phyloP scores from a whole-genome alignment of 2,329 filamentous ascomycete species.

The Lomentospora prolificans region DNA sequence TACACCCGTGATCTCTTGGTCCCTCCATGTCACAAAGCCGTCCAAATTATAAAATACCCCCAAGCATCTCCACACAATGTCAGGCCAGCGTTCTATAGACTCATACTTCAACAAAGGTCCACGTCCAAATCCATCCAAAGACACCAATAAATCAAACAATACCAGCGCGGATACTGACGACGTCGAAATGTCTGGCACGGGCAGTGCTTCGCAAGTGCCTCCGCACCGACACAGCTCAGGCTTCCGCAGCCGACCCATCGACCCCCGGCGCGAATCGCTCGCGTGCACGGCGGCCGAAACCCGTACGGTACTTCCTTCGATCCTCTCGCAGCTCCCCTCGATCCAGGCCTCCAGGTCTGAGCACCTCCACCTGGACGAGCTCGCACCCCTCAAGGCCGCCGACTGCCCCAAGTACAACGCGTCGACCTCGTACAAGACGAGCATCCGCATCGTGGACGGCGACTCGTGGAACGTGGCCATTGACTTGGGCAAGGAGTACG shows the following conservation, averaged over 20 bases:
- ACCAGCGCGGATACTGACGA: neutral
- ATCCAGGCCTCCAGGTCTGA: constrained; percentile 26
- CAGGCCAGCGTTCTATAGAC: neutral
- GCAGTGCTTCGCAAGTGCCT: too few species aligned
- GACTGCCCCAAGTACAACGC: constrained; percentile 31
- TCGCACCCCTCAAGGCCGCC: constrained; percentile 27
- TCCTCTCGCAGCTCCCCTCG: constrained; percentile 33
- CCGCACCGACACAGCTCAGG: too few species aligned
- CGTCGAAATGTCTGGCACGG: too few species aligned
- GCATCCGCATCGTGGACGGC: constrained; percentile 41
- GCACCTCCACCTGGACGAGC: constrained; percentile 24
- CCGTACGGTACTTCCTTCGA: constrained; percentile 31
- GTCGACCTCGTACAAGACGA: constrained; percentile 16
- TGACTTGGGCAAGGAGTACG: constrained; percentile 16
- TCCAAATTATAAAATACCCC: too few species aligned
- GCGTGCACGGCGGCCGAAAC: constrained; percentile 27
- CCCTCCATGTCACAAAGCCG: too few species aligned
- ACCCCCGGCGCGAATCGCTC: neutral
- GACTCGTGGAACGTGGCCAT: constrained; percentile 51
- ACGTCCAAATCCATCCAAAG: neutral
- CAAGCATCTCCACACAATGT: neutral
- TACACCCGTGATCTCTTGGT: too few species aligned
- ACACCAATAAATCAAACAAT: neutral
- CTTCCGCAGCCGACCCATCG: neutral
- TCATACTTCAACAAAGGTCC: neutral